Evolutionary conservation across 140 eudicot species (phyloP), one percentile per base, ranked within the genome.

Genomic region (Anethum foeniculum): DNA sequence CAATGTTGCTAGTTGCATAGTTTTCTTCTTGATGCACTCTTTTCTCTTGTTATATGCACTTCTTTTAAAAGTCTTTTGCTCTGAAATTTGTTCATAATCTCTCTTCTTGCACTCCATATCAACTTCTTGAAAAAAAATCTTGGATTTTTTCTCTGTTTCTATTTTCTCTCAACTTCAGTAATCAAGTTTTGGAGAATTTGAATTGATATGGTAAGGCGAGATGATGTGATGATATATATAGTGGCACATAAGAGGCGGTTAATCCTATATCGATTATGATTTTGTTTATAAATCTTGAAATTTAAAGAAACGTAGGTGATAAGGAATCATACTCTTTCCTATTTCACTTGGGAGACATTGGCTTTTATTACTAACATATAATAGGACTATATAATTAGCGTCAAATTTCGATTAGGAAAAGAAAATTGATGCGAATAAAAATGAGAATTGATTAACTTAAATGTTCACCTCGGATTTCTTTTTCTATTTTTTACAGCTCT

Each of bases 21-120:
- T 83, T 46, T 58, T 79, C 67, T 73, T 83, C 82, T 54, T 54
- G 30, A 78, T 83, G 65, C 68, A 39, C 3, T 71, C 82, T 69
- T 44, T 78, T 46, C 82, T 72, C 7, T 43, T 72, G 62, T 10
- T 65, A 73, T 41, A 52, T 5, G 41, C 0, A 34, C 28, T 78
- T 65, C 51, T 5, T 39, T 28, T 18, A 0, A 43, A 15, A 10
- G 6, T 11, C 30, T 78, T 62, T 28, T 19, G 7, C 30, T 32
- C 28, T 23, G 4, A 14, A 9, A 38, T 0, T n/a, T 71, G 16
- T 10, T 25, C 71, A n/a, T 56, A 13, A 25, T 74, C 71, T 56
- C 72, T 60, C 7, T 21, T 56, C 25, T 28, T 34, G 74, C 25
- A 5, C 56, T 58, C 81, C 81, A 78, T 78, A 30, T 28, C 2